A percentile compares a stretch with the other conserved stretches of the same genome.
Conservation (phyloP, 139 green algal genomes). For the Chlamydomonas schloesseri region DNA sequence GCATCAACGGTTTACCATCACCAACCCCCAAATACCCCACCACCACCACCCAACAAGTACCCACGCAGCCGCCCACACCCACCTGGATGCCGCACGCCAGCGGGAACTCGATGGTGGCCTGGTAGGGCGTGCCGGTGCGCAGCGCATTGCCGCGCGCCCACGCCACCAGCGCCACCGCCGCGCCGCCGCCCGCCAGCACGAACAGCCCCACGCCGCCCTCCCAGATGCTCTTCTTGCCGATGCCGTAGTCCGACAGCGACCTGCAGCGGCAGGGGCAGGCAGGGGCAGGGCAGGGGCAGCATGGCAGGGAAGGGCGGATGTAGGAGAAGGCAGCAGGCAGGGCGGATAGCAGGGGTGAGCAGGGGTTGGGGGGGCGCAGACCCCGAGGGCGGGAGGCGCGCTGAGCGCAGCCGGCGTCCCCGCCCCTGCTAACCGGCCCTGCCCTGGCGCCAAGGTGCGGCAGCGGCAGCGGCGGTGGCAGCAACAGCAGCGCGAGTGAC, state of each 20-base stretch:
- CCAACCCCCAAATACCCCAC: too few relatives aligned
- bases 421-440: too few relatives aligned
- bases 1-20: too few relatives aligned
- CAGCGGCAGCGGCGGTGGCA: too few relatives aligned
- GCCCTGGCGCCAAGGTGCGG: too few relatives aligned
- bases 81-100: slow-evolving; percentile 95
- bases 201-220: slow-evolving; percentile 91
- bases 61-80: neutral
- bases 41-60: neutral
- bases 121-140: slow-evolving; percentile 68
- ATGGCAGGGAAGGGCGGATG: neutral
- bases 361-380: neutral
- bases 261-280: too few relatives aligned
- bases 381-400: too few relatives aligned
- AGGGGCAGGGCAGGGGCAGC: slow-evolving; percentile 17
- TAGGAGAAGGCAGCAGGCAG: neutral
- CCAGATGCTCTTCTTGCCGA: slow-evolving; percentile 78
- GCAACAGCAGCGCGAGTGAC: too few relatives aligned
- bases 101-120: slow-evolving; percentile 90
- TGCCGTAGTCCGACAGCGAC: slow-evolving; percentile 87
- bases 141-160: slow-evolving; percentile 61
- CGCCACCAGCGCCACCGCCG: slow-evolving; percentile 49
- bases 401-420: too few relatives aligned
- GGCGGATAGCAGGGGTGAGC: too few relatives aligned
- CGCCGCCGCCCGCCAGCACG: slow-evolving; percentile 74